These are phyloP conservation scores for Taxillus chinensis DNA, from an alignment of 164 flowering plant species.

Conservation along the genomic window DNA sequence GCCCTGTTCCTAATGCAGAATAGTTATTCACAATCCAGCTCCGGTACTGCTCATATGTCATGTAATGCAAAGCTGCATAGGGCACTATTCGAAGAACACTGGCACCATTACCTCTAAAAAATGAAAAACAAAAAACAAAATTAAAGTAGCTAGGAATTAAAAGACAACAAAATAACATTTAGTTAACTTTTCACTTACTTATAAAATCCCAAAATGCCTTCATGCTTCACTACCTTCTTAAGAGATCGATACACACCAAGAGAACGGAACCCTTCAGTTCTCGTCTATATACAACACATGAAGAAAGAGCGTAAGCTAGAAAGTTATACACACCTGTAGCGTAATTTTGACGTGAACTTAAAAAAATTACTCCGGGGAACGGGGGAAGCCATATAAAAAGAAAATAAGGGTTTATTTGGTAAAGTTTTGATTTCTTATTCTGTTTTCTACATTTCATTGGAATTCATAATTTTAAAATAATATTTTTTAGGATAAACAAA, in stretches of 20 bases:
- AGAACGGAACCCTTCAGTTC: slow-evolving; percentile 77
- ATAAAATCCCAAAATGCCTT: slow-evolving; percentile 78
- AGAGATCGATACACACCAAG: slow-evolving; percentile 68
- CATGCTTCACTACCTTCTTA: slow-evolving; percentile 63
- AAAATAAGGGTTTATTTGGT: too few species aligned
- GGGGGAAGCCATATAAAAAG: too few species aligned
- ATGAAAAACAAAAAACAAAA: slow-evolving; percentile 7
- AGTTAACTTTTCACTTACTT: slow-evolving; percentile 47
- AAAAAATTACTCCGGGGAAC: too few species aligned
- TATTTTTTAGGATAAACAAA: too few species aligned
- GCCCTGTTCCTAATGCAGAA: slow-evolving; percentile 73
- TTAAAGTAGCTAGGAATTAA: background rate
- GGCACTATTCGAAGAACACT: slow-evolving; percentile 90
- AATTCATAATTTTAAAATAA: too few species aligned
- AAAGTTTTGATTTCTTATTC: too few species aligned
- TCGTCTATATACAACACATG: slow-evolving; percentile 39
- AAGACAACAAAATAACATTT: background rate
- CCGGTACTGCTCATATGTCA: slow-evolving; percentile 91
- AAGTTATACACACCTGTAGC: slow-evolving; percentile 47
- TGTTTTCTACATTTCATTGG: too few species aligned
- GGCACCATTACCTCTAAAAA: slow-evolving; percentile 86
- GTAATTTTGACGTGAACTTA: slow-evolving; percentile 49
- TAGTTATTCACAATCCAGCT: slow-evolving; percentile 68
- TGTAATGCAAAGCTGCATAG: slow-evolving; percentile 92
- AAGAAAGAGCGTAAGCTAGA: background rate